phyloP scores from a whole-genome alignment of 805 yeast genomes.

The Candida palmyrensis region DNA sequence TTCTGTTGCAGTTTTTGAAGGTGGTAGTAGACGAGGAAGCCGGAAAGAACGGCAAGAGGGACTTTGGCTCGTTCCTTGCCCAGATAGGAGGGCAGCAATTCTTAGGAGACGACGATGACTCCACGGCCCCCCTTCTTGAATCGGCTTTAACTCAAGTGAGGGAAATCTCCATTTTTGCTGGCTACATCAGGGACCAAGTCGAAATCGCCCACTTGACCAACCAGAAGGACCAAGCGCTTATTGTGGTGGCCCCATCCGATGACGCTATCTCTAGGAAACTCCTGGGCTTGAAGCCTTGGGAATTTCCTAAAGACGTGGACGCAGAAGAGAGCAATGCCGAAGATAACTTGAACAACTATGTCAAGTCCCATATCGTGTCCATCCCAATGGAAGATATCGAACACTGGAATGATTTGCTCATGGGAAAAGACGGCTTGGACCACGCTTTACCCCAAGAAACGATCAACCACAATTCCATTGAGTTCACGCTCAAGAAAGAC shows the following conservation, averaged over 20 bases:
- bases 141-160: slow-evolving; percentile 31
- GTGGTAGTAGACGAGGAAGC: slow-evolving; percentile 7
- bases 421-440: not conserved
- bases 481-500: not conserved
- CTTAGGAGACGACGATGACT: slow-evolving; percentile 11
- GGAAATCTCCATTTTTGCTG: slow-evolving; percentile 55
- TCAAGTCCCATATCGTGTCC: slow-evolving; percentile 65
- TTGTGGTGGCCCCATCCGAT: slow-evolving; percentile 72
- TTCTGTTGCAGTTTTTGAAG: slow-evolving; percentile 4
- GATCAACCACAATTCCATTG: not conserved
- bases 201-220: slow-evolving; percentile 46
- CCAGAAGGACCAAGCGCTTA: slow-evolving; percentile 32
- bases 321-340: slow-evolving; percentile 46
- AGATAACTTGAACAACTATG: slow-evolving; percentile 52
- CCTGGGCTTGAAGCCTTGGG: slow-evolving; percentile 71
- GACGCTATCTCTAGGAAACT: slow-evolving; percentile 42
- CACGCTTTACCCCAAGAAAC: not conserved
- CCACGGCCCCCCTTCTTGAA: slow-evolving; percentile 21
- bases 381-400: too few species aligned
- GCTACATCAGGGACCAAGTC: slow-evolving; percentile 62
- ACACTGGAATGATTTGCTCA: too few species aligned
- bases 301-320: slow-evolving; percentile 54
- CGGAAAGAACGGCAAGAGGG: slow-evolving; percentile 8
- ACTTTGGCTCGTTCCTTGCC: slow-evolving; percentile 10
- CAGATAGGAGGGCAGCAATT: too few species aligned